Base-by-base conservation (phyloP, 371 early-diverging fungal genomes). In the Fennellomyces sp. region DNA sequence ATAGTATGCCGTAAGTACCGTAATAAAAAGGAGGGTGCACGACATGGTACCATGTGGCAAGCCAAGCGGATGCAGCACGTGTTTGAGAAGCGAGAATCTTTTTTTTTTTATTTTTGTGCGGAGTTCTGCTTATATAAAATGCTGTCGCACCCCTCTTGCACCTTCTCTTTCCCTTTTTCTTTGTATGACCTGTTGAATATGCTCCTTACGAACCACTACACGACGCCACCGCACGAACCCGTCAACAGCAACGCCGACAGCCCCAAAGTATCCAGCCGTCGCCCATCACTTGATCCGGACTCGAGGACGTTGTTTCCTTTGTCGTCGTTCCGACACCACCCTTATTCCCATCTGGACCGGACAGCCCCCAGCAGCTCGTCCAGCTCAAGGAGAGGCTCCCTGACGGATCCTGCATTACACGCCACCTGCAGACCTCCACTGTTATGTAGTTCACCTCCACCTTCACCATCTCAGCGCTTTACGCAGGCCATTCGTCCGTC, bases 361-460 rank as follows among this genome's bases (percentile, higher is more conserved):
- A 53, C 58, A 62, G 50, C 39, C 56, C 35, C 64, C 28, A 68
- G 23, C 35, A 27, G 39, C 38, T 25, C 70, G 28, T 64, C 68
- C 23, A 65, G 38, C 23, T 70, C 70, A 45, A 65, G 75, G 50
- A 57, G 75, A 63, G 69, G 69, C 5, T 71, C 75, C n/a, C 25
- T 68, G 12, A 70, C 72, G 2, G 68, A 68, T 58, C 64, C 70
- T 52, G 67, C 56, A 1, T 33, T 69, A 31, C 66, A 65, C 61
- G 61, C 65, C 23, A 55, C 66, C 21, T 56, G 58, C 38, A 56
- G 56, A 23, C 62, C 60, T 31, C 58, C 61, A 31, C 61, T 58
- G 11, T 53, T 47, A 35, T 56, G 61, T 21, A 62, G 58, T 31
- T 65, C 70, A n/a, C 71, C 75, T 39, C 65, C 75, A 15, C 68